Evolutionary conservation across 169 alveolate genomes (phyloP).

Genomic region (Plasmodium cynomolgi): DNA sequence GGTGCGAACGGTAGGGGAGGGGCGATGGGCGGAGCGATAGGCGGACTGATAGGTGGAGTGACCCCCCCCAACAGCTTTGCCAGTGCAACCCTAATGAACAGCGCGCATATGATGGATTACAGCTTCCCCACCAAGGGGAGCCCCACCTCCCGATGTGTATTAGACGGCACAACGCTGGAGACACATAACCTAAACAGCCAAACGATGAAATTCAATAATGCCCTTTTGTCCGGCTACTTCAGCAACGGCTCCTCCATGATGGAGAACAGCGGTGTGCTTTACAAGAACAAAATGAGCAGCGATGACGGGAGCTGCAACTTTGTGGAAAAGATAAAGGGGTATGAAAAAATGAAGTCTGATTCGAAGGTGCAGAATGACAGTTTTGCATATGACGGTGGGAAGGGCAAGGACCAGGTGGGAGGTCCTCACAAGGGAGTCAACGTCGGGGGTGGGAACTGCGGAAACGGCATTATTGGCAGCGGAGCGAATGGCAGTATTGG

Average conservation of each 20-base stretch:
- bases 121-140: constrained; percentile 18
- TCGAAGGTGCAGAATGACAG: constrained; percentile 12
- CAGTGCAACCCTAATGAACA: not conserved
- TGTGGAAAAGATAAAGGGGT: constrained; percentile 2
- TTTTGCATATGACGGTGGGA: not conserved
- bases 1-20: not conserved
- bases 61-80: not conserved
- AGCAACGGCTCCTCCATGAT: not conserved
- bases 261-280: not conserved
- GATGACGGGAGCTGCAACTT: not conserved
- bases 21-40: not conserved
- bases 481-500: not conserved
- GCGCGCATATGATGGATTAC: not conserved
- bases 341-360: constrained; percentile 30
- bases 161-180: constrained; percentile 35
- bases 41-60: not conserved
- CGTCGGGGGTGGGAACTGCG: not conserved
- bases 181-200: constrained; percentile 19
- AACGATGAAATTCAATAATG: not conserved
- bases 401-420: constrained; percentile 16
- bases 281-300: not conserved
- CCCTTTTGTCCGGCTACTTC: not conserved
- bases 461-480: not conserved
- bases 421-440: not conserved
- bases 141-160: constrained; percentile 17